phyloP scores from a whole-genome alignment of 306 rosid genomes.

The Sophora flavescens region DNA sequence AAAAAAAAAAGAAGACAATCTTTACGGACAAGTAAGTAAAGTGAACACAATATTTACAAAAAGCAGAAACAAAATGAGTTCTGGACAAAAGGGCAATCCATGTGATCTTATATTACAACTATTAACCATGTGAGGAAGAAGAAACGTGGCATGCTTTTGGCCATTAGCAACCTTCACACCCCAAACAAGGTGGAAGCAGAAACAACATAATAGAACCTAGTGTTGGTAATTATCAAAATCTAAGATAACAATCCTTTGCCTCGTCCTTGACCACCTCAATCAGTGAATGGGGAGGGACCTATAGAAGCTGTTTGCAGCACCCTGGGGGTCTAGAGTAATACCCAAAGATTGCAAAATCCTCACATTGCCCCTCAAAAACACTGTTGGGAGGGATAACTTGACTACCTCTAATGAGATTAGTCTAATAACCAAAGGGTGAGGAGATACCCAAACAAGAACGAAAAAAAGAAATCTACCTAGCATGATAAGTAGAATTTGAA shows the following conservation, averaged over 20 bases:
- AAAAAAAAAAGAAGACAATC: too few species aligned
- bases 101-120: constrained; percentile 58
- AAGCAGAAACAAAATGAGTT: constrained; percentile 11
- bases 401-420: too few species aligned
- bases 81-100: constrained; percentile 29
- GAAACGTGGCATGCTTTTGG: constrained; percentile 45
- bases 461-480: too few species aligned
- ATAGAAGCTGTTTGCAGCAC: too few species aligned
- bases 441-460: too few species aligned
- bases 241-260: constrained; percentile 46
- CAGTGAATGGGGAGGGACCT: constrained; percentile 10
- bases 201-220: constrained; percentile 36
- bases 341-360: too few species aligned
- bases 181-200: constrained; percentile 43
- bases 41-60: constrained; percentile 25
- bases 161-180: constrained; percentile 56
- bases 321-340: too few species aligned
- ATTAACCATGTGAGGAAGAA: constrained; percentile 40
- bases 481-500: too few species aligned
- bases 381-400: too few species aligned
- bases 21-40: neutral
- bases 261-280: constrained; percentile 45
- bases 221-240: constrained; percentile 42
- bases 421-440: too few species aligned
- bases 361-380: too few species aligned